phyloP scores from a whole-genome alignment of 108 stramenopile genomes.

The Aurantiochytrium sp. region DNA sequence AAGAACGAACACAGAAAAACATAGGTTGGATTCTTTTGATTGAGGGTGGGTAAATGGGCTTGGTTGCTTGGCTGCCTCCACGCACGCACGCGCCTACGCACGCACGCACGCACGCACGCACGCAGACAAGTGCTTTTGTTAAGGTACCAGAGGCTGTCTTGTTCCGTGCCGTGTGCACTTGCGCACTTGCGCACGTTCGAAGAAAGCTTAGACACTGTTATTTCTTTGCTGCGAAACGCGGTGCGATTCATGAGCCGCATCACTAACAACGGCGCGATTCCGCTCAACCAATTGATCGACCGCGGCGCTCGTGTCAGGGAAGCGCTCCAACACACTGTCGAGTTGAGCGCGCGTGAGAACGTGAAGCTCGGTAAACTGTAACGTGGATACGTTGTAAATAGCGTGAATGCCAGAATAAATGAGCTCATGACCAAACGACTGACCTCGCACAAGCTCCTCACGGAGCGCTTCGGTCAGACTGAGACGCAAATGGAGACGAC shows the following conservation, averaged over 20 bases:
- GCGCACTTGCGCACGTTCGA: too few species aligned
- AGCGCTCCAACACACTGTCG: not conserved
- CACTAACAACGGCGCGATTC: not conserved
- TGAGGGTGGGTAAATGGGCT: too few species aligned
- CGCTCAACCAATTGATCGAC: not conserved
- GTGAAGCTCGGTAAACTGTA: not conserved
- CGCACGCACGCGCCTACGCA: too few species aligned
- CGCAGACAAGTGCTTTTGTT: too few species aligned
- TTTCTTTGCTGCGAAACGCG: too few species aligned
- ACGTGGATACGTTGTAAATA: not conserved
- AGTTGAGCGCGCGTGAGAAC: not conserved
- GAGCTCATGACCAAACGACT: conserved; percentile 2
- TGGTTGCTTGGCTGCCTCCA: too few species aligned
- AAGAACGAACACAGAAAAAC: too few species aligned
- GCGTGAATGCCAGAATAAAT: not conserved
- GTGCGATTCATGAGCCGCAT: not conserved
- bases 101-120: too few species aligned
- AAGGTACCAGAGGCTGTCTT: too few species aligned
- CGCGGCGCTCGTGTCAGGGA: not conserved
- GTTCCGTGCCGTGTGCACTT: too few species aligned
- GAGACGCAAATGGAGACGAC: not conserved
- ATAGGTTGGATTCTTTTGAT: too few species aligned
- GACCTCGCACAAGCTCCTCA: not conserved
- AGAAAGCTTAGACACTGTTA: too few species aligned
- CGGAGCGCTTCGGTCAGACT: not conserved